A percentile compares a stretch with the other conserved stretches of the same genome.
phyloP scores from a whole-genome alignment of 306 rosid genomes.

The Sophora flavescens region DNA sequence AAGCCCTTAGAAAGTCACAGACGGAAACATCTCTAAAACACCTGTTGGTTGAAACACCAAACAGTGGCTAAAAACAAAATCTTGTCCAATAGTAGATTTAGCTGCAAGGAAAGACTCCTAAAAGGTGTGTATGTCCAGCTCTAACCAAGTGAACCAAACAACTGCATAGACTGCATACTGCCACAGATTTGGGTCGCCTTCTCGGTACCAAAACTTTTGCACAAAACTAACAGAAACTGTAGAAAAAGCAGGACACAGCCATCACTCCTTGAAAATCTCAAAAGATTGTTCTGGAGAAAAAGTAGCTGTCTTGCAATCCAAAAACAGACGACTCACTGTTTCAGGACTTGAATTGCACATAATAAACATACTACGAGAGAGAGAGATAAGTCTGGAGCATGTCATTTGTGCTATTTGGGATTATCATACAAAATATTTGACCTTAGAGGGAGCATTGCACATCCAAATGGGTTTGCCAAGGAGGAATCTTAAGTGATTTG shows the following conservation, averaged over 20 bases:
- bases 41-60: conserved; percentile 12
- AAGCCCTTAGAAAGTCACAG: not conserved
- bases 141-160: not conserved
- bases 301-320: not conserved
- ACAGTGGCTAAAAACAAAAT: not conserved
- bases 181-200: not conserved
- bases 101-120: conserved; percentile 21
- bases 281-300: not conserved
- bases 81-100: not conserved
- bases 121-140: not conserved
- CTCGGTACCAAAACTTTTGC: not conserved
- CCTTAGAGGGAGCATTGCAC: conserved; percentile 17
- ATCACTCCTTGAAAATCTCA: not conserved
- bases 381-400: not conserved
- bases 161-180: not conserved
- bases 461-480: conserved; percentile 15
- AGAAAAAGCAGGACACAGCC: not conserved
- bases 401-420: not conserved
- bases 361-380: not conserved
- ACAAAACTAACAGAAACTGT: not conserved
- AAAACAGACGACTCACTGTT: conserved; percentile 1
- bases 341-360: not conserved
- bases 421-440: conserved; percentile 30
- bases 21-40: not conserved
- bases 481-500: conserved; percentile 20